Base-by-base conservation (phyloP, 1,284 basidiomycete species). In the Fistulinella cinereoalba region DNA sequence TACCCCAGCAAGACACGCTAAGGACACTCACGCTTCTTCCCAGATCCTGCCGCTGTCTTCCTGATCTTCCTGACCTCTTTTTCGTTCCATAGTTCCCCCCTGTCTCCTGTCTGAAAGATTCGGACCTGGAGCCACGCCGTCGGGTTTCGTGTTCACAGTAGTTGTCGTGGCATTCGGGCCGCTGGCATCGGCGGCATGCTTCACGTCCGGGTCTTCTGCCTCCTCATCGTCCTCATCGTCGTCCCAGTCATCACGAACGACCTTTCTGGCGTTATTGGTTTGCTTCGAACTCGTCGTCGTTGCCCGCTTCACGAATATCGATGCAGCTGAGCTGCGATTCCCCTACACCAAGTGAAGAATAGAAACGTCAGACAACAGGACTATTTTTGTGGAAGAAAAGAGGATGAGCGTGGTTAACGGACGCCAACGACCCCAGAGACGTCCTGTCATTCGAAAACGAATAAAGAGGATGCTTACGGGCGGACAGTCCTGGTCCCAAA, bases 161-260 rank as follows among this genome's bases (percentile, higher is more conserved):
- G 25, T 27, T 7, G 8, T 27, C 25, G 25, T 27, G 25, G 25
- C 12, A 12, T 27, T 27, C 25, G 7, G 25, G 12, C 25, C 25
- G 12, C 25, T 6, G 6, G 31, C 15, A n/a, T 6, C 16, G 11
- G 7, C 31, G 13, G 9, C 19, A 8, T 6, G 19, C 6, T 18
- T 16, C 13, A 13, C 19, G 15, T 32, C 37, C 7, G n/a, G n/a
- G n/a, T 19, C 10, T 12, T 16, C 37, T 8, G 39, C 53, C 0
- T 50, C 51, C 0, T 51, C 61, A 1, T 71, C 65, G 5, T 66
- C 69, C 6, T 66, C 65, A 1, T 69, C 65, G 13, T 68, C 63
- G 38, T 76, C 75, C 75, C 75, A 77, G 49, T 71, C 73, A 39
- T 74, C 72, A 15, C 63, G 65, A 15, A 74, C 62, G 19, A 46